phyloP scores from a whole-genome alignment of 2,329 filamentous ascomycete species.

The Penicillium sclerotigenum region DNA sequence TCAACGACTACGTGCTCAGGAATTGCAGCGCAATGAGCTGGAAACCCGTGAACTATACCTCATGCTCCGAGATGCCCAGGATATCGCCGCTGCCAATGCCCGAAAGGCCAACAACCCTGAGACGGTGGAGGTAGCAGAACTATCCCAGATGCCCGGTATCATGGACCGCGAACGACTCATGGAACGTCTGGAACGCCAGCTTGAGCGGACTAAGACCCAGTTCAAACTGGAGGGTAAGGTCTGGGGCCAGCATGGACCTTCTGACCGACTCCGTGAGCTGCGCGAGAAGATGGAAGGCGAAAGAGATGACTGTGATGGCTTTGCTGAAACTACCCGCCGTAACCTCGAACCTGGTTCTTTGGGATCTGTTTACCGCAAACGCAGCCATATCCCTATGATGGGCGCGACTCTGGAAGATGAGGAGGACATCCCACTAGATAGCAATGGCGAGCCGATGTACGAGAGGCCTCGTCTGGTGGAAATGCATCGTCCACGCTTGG shows the following conservation, averaged over 20 bases:
- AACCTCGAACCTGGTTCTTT: conserved; percentile 72
- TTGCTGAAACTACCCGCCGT: conserved; percentile 54
- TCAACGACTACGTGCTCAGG: conserved; percentile 80
- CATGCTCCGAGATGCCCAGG: conserved; percentile 96
- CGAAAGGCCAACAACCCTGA: conserved; percentile 47
- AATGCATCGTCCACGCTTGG: conserved; percentile 65
- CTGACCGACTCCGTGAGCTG: conserved; percentile 84
- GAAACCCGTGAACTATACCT: conserved; percentile 96
- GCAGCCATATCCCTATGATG: conserved; percentile 40
- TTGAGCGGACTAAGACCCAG: conserved; percentile 95
- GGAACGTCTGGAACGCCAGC: conserved; percentile 89
- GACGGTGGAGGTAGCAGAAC: conserved; percentile 59
- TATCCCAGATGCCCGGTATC: conserved; percentile 82
- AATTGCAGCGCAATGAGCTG: conserved; percentile 89
- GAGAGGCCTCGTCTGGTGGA: conserved; percentile 79
- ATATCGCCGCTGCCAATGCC: conserved; percentile 88
- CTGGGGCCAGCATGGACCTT: conserved; percentile 83
- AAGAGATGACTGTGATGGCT: conserved; percentile 50
- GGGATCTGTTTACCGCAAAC: conserved; percentile 64
- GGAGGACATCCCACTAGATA: conserved; percentile 49
- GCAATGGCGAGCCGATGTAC: conserved; percentile 60
- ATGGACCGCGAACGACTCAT: conserved; percentile 89
- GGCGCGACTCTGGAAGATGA: conserved; percentile 37
- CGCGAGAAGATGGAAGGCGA: conserved; percentile 89
- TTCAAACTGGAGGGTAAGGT: conserved; percentile 93